Base-by-base conservation (phyloP, 2,329 filamentous ascomycete species). In the Orbilia quercus region DNA sequence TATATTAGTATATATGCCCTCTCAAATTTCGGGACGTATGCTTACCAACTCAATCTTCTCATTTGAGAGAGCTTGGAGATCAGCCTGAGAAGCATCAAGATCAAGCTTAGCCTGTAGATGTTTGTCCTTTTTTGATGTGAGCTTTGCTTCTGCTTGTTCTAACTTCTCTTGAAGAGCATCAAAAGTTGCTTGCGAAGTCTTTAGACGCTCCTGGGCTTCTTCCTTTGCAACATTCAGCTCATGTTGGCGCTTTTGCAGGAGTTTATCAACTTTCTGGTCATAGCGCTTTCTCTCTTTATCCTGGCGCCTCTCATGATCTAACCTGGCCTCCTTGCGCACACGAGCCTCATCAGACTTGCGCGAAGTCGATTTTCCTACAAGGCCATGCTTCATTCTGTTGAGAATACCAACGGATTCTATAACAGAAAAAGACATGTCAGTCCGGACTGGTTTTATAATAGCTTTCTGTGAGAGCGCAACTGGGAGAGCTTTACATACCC, bases 171-270 rank as follows among this genome's bases (percentile, higher is more conserved):
- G 51, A 16, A 58, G 28, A 28, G 28, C 22, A 12, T 66, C 62
- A 31, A 58, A 58, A 1, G 62, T 66, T n/a, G 62, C 34, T n/a
- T 65, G 60, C 14, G 60, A 36, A 20, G 60, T 65, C 12, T 55
- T 57, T 12, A 65, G 14, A 20, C 60, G 60, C 12, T 50, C 42
- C 12, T 65, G 50, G 1, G 60, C 60, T 20, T 65, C 60, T 20
- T 57, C 60, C 40, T 48, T 65, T 12, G 60, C 60, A 7, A 65
- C 60, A n/a, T 65, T 65, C 3, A 65, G 40, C 25, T 65, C 60
- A 36, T 65, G 25, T n/a, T 57, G 60, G 6, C 60, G 48, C 42
- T 65, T 48, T 9, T 55, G 7, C 3, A 65, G 40, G 7, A 65
- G 23, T 11, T 50, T 42, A 12, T 65, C 60, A 11, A 65, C 1